Base-by-base conservation (phyloP, 306 rosid species). In the Trichosanthes truncata region DNA sequence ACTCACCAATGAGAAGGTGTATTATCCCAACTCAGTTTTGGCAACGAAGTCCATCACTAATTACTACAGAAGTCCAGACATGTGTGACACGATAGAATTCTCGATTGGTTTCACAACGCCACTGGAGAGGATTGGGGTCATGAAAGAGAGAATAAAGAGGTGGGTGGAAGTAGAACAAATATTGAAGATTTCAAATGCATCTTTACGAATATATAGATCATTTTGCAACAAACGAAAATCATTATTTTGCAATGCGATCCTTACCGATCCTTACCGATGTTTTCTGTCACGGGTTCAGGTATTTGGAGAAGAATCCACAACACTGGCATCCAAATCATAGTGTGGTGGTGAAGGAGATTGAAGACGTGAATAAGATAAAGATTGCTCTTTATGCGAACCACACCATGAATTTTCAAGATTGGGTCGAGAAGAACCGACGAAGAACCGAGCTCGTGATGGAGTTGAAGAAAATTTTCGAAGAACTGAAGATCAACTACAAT, bases 331-430 rank as follows among this genome's bases (percentile, higher is more conserved):
- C 97, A 18, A 81, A 55, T 65, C 87, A 90, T 43, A 78, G 31
- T 20, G 84, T 92, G 81, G 78, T 87, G 55, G 97, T 89, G 81
- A 61, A 81, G 82, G 94, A 90, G 83, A 90, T 93, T 6, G 94
- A 91, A 72, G 82, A 91, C 10, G 90, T 95, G 78, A 91, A 95
- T 40, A 84, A 86, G 89, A 81, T 95, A 10, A 90, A 90, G 84
- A 82, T 95, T 85, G 90, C 79, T 78, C 84, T 95, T 4, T 78
- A 40, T 45, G 81, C 85, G 31, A 88, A 20, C 49, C 99, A 95
- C 90, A 95, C 97, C 9, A 91, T 95, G 90, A 91, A 89, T 81
- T 95, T 91, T 66, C 99, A 93, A 88, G 88, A 91, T 3, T 91
- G 40, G 51, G 87, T 82, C 33, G 96, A 90, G 90, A 95, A 87